Conservation (phyloP, 306 rosid genomes). For the Macrotyloma uniflorum region DNA sequence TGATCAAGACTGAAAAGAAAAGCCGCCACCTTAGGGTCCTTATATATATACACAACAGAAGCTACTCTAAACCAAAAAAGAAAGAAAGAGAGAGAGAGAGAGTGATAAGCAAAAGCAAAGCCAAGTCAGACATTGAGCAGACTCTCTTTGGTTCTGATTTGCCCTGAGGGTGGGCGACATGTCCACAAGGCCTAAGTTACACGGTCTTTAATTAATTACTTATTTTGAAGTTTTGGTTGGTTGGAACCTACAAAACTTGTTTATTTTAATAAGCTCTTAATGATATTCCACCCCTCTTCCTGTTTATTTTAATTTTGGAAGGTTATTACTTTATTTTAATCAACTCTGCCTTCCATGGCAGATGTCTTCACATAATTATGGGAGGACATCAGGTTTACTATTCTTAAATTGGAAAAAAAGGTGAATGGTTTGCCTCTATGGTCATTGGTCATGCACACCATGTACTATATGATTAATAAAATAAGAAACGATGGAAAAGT, state of each 20-base stretch:
- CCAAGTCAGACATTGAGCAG: conserved; percentile 36
- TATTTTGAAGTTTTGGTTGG: conserved; percentile 43
- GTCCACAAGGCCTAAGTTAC: conserved; percentile 54
- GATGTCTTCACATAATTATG: conserved; percentile 39
- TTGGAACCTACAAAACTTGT: conserved; percentile 44
- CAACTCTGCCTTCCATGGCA: conserved; percentile 26
- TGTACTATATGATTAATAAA: conserved; percentile 32
- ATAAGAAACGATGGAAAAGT: not conserved
- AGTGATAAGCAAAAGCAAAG: conserved; percentile 30
- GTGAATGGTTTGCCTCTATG: conserved; percentile 40
- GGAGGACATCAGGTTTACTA: conserved; percentile 37
- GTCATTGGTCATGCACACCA: conserved; percentile 52
- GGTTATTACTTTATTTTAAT: conserved; percentile 29
- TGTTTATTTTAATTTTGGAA: conserved; percentile 34
- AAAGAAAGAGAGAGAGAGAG: not conserved
- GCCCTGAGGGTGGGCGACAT: conserved; percentile 64
- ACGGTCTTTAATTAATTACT: conserved; percentile 46
- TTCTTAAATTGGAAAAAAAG: conserved; percentile 20
- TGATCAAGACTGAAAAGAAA: conserved; percentile 38
- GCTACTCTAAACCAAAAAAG: not conserved
- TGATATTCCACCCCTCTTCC: conserved; percentile 25
- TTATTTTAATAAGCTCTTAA: conserved; percentile 38
- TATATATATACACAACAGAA: conserved; percentile 26
- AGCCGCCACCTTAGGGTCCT: conserved; percentile 44
- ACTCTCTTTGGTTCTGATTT: conserved; percentile 49